Evolutionary conservation across 2,329 filamentous ascomycete genomes (phyloP), one percentile per base, ranked within the genome.

Genomic region (Arthrobotrys sinensis): DNA sequence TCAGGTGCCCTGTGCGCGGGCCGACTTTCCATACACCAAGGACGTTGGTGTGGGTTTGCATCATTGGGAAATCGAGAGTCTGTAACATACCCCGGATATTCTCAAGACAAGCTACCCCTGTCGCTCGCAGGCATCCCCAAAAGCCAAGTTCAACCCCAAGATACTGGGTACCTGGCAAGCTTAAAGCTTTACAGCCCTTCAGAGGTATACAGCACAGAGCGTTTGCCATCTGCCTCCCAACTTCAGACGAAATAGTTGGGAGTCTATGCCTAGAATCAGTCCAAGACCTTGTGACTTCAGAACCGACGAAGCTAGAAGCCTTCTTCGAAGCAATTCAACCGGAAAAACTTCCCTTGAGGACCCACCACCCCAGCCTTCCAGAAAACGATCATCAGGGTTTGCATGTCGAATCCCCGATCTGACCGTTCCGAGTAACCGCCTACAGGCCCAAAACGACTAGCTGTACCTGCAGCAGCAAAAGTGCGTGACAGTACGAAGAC

Each of bases 1-100:
- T 71, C 66, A 77, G 67, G 75, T 78, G 75, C 66, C 66, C 46
- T 67, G 66, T 32, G 67, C 63, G 67, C 75, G 75, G 75, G 75
- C 75, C 75, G 75, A 52, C 28, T 24, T 78, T 78, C 75, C 75
- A 78, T 67, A 63, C 46, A 63, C 43, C 66, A 64, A 50, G 34
- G 43, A 60, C 48, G n/a, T 43, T 46, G 50, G 19, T 65, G 62
- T 52, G 43, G 57, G 43, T 34, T 62, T 32, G 71, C 62, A 73
- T 48, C 60, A 40, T 57, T 45, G 52, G 8, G 52, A 53, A 67
- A 52, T 67, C 19, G 32, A 60, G n/a, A 67, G 45, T 72, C 75
- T 78, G 67, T 78, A 78, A 78, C 75, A 78, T 55, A 72, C 75
- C 75, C 75, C 62, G 63, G 72, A 67, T 68, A 62, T 68, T 68